phyloP scores from a whole-genome alignment of 176 grass and related monocot genomes.

The Guadua angustifolia region DNA sequence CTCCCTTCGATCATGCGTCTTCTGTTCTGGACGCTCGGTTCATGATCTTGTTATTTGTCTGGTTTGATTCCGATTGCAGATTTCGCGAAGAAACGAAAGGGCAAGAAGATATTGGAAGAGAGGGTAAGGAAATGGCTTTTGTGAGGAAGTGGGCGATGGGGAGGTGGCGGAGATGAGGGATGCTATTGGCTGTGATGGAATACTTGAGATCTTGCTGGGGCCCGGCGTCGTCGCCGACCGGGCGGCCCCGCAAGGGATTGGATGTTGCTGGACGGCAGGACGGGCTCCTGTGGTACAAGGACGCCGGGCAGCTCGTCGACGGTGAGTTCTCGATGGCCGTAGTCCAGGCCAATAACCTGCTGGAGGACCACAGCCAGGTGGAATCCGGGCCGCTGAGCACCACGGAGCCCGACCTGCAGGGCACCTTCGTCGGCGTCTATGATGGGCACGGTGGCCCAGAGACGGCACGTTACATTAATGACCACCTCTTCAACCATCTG shows the following conservation, averaged over 20 bases:
- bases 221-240: slow-evolving; percentile 49
- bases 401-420: slow-evolving; percentile 49
- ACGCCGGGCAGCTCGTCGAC: slow-evolving; percentile 59
- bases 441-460: slow-evolving; percentile 88
- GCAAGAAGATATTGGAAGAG: neutral
- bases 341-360: slow-evolving; percentile 84
- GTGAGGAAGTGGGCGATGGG: slow-evolving; percentile 41
- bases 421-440: slow-evolving; percentile 80
- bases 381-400: slow-evolving; percentile 73
- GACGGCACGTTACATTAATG: slow-evolving; percentile 73
- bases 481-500: slow-evolving; percentile 71
- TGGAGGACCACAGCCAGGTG: slow-evolving; percentile 88
- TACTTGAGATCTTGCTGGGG: slow-evolving; percentile 79
- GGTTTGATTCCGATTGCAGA: slow-evolving; percentile 36
- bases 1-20: slow-evolving; percentile 38
- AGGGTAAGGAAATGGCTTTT: slow-evolving; percentile 13
- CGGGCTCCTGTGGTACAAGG: slow-evolving; percentile 90
- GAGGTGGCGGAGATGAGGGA: slow-evolving; percentile 62
- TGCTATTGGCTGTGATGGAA: slow-evolving; percentile 64
- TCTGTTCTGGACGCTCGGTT: slow-evolving; percentile 12
- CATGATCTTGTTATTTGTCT: slow-evolving; percentile 34
- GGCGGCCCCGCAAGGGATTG: slow-evolving; percentile 44
- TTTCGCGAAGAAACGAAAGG: slow-evolving; percentile 16
- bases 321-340: slow-evolving; percentile 93
- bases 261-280: slow-evolving; percentile 66